These are phyloP conservation scores for Colletotrichum melonis DNA, from an alignment of 2,329 filamentous ascomycete genomes.

Conservation along the genomic window DNA sequence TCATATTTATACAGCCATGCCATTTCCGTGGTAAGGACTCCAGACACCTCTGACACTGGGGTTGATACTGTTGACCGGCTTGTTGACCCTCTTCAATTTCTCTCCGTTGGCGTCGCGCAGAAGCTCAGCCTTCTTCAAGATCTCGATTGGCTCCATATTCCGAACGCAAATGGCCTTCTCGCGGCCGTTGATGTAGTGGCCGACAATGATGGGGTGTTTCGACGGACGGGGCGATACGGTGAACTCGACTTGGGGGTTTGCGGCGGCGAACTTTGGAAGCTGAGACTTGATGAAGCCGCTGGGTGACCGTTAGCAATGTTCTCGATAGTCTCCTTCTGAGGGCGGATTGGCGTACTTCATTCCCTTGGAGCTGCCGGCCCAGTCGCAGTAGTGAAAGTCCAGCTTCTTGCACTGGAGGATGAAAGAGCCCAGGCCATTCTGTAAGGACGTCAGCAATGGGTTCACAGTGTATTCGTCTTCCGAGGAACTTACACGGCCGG, in stretches of 20 bases:
- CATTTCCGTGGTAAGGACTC: conserved; percentile 76
- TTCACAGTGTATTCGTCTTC: too few species aligned
- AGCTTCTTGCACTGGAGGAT: conserved; percentile 96
- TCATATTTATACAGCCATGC: conserved; percentile 60
- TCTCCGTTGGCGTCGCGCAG: conserved; percentile 81
- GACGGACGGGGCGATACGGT: conserved; percentile 89
- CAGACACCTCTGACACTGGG: conserved; percentile 76
- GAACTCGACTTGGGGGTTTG: conserved; percentile 91
- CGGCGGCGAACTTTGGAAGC: conserved; percentile 81
- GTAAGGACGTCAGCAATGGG: not conserved
- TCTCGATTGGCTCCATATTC: conserved; percentile 84
- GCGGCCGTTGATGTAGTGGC: conserved; percentile 91
- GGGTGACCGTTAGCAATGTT: conserved; percentile 41
- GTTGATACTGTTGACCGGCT: conserved; percentile 73
- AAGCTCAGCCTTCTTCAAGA: conserved; percentile 82
- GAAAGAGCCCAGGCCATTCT: conserved; percentile 98
- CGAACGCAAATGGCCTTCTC: conserved; percentile 89
- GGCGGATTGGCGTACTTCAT: conserved; percentile 77
- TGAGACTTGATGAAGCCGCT: conserved; percentile 85
- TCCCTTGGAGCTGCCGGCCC: conserved; percentile 89
- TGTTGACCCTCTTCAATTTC: conserved; percentile 73
- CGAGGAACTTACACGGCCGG: conserved; percentile 59
- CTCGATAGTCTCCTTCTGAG: not conserved
- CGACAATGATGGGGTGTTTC: conserved; percentile 89
- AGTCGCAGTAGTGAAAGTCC: conserved; percentile 98